Evolutionary conservation across 2,329 filamentous ascomycete genomes (phyloP), one percentile per base, ranked within the genome.

Genomic region (Cercospora sp.): DNA sequence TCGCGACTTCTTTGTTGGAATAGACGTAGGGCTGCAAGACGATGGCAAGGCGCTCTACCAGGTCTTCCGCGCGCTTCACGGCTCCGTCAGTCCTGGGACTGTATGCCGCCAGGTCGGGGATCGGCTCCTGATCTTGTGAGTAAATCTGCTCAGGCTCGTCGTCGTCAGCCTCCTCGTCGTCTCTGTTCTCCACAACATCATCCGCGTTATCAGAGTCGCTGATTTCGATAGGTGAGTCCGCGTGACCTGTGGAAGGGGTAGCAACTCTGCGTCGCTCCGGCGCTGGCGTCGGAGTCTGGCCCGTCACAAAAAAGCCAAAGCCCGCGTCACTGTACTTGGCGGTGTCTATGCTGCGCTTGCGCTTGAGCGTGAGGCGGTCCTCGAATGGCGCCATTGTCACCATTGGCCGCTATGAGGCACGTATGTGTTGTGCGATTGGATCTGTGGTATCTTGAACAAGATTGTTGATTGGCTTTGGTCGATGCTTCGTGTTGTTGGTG

Each of bases 281-380:
- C 18, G 53, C 53, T 16, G 65, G 65, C 23, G 60, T 67, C 1
- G 65, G 60, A 16, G 65, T 67, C 42, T 53, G 30, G 9, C 42
- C 66, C 1, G 60, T 68, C 53, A 57, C 42, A n/a, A 64, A 68
- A 6, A 64, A 23, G 1, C 40, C 28, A 20, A 4, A 10, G 30
- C 26, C 45, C 4, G 45, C 20, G 5, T 16, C 7, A n/a, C 61
- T 51, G 45, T 42, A 10, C 8, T 57, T 9, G 28, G n/a, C 28
- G 1, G 16, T 16, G n/a, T 58, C 59, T 23, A 6, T 7, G 23
- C 60, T 51, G 55, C 61, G 66, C 33, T 60, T 26, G 20, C 57
- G 66, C 61, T 67, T 60, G 28, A 31, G 33, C 26, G 20, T 18
- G 12, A n/a, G 31, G n/a, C 8, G 23, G 7, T 42, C 18, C 45